Conservation (phyloP, 2,329 filamentous ascomycete species). For the Clonostachys rhizophaga region DNA sequence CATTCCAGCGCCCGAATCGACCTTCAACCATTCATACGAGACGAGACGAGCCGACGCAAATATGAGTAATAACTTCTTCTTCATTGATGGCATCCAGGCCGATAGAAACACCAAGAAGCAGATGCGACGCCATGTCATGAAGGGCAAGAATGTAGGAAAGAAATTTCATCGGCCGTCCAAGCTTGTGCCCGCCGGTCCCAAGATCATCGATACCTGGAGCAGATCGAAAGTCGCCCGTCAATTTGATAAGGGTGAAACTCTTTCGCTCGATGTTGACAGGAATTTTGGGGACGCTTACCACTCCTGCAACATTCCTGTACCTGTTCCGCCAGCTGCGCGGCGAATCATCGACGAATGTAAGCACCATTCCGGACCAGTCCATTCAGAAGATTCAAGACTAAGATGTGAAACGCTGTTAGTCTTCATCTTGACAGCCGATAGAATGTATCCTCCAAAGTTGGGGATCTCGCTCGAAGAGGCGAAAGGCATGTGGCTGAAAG, state of each 20-base stretch:
- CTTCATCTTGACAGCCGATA: constrained; percentile 2
- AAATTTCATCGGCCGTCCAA: constrained; percentile 7
- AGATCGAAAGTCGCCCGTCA: no score
- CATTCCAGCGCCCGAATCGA: no score
- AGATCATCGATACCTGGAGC: neutral
- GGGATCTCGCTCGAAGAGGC: constrained; percentile 5
- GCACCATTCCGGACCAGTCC: neutral
- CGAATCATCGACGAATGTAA: constrained; percentile 7
- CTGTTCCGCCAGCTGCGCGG: constrained; percentile 2
- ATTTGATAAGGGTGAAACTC: neutral
- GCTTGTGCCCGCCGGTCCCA: neutral
- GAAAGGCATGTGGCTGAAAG: constrained; percentile 7
- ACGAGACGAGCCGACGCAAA: no score
- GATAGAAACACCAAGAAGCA: constrained; percentile 13
- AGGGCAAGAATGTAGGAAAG: constrained; percentile 13
- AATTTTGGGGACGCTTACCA: constrained; percentile 1
- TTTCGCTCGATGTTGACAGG: neutral
- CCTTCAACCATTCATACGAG: no score
- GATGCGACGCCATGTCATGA: constrained; percentile 12
- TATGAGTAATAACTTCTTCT: constrained; percentile 47
- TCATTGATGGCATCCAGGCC: constrained; percentile 5
- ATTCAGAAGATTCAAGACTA: neutral
- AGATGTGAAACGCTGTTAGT: neutral
- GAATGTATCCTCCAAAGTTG: constrained; percentile 5
- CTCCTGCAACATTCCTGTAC: constrained; percentile 2